Percentiles rank a stretch among this genome's conserved stretches.
phyloP scores from a whole-genome alignment of 2,329 filamentous ascomycete genomes.

The Amesomyces nigricolor region DNA sequence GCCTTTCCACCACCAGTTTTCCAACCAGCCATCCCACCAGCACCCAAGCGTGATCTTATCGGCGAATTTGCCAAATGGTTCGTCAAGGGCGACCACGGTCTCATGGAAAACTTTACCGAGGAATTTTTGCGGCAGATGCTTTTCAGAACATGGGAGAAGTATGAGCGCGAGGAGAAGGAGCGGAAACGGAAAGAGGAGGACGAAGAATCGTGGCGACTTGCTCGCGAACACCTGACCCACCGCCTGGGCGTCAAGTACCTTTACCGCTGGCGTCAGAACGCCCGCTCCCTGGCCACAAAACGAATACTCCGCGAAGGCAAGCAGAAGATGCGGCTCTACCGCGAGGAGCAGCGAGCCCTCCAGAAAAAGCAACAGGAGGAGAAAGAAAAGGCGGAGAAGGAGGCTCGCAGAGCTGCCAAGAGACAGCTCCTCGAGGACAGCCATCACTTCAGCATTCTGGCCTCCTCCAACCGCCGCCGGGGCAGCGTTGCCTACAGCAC shows the following conservation, averaged over 20 bases:
- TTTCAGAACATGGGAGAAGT: constrained; percentile 37
- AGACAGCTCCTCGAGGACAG: constrained; percentile 34
- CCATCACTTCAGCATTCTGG: constrained; percentile 24
- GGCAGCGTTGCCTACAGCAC: constrained; percentile 17
- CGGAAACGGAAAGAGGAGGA: constrained; percentile 44
- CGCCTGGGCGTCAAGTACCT: constrained; percentile 51
- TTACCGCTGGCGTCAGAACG: constrained; percentile 49
- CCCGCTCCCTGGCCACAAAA: constrained; percentile 43
- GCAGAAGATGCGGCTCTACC: constrained; percentile 45
- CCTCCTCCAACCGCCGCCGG: constrained; percentile 18
- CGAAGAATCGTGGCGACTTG: constrained; percentile 41
- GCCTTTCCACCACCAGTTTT: constrained; percentile 10
- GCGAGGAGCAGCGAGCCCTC: constrained; percentile 30
- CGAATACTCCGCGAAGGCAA: constrained; percentile 47
- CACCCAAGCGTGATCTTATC: constrained; percentile 37
- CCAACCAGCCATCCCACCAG: constrained; percentile 3
- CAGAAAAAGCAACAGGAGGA: constrained; percentile 18
- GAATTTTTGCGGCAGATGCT: constrained; percentile 43
- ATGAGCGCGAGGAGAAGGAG: constrained; percentile 37
- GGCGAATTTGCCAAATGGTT: constrained; percentile 50
- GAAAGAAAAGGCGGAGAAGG: constrained; percentile 31
- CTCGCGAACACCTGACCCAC: constrained; percentile 43
- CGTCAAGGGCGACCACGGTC: constrained; percentile 47
- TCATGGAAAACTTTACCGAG: constrained; percentile 47
- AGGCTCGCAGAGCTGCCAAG: constrained; percentile 21